A percentile compares a stretch with the other conserved stretches of the same genome.
Evolutionary conservation across 345 rosid species (phyloP).

Genomic region (Physaria fendleri): DNA sequence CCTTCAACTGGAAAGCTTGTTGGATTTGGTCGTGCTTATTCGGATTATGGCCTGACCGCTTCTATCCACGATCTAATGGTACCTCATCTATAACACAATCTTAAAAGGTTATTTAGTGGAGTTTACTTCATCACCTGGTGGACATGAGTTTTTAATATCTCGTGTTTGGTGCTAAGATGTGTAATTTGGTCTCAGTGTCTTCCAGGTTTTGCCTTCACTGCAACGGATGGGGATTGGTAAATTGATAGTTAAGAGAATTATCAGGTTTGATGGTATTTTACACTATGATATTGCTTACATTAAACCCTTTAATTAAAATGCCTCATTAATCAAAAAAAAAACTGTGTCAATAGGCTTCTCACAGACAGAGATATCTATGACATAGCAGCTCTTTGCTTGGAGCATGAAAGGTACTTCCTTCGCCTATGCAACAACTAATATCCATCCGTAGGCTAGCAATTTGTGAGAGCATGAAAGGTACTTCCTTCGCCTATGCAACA

Average conservation of each 20-base stretch:
- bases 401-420: conserved; percentile 51
- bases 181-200: conserved; percentile 40
- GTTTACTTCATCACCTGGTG: background rate
- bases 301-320: background rate
- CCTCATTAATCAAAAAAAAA: background rate
- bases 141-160: background rate
- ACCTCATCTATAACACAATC: background rate
- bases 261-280: conserved; percentile 43
- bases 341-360: conserved; percentile 46
- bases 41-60: conserved; percentile 79
- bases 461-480: conserved; percentile 59
- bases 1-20: conserved; percentile 56
- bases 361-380: conserved; percentile 64
- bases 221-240: conserved; percentile 71
- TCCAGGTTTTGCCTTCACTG: conserved; percentile 71
- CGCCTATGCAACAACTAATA: background rate
- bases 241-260: conserved; percentile 59
- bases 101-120: background rate
- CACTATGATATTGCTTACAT: background rate
- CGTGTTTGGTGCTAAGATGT: conserved; percentile 17
- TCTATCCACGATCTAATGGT: conserved; percentile 81
- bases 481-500: background rate
- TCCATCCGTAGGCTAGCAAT: background rate
- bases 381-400: conserved; percentile 81
- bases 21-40: conserved; percentile 83